Evolutionary conservation across 2,329 filamentous ascomycete genomes (phyloP).

Genomic region (Ambrosiella xylebori): DNA sequence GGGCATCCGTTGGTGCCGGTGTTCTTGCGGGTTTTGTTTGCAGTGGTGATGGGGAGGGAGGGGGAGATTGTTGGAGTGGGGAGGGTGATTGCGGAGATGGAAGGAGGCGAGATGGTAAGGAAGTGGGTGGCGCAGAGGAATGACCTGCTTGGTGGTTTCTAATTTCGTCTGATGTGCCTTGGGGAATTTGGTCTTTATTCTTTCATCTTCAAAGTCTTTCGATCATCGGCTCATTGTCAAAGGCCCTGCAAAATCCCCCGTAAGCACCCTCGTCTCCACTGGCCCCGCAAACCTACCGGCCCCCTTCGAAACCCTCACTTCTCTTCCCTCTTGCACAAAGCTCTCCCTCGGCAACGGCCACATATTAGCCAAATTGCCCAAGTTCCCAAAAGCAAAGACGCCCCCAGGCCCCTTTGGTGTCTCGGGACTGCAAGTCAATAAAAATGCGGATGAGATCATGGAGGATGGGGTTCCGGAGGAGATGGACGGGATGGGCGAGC

Average conservation of each 20-base stretch:
- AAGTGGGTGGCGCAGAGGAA: neutral
- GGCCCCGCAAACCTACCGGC: too few relatives aligned
- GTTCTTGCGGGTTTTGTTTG: neutral
- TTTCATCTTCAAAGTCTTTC: too few relatives aligned
- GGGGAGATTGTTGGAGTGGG: neutral
- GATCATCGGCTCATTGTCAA: too few relatives aligned
- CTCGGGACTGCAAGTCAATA: constrained; percentile 21
- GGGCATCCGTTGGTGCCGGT: neutral
- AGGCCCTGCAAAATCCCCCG: too few relatives aligned
- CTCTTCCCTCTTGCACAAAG: neutral
- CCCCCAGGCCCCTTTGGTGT: constrained; percentile 17
- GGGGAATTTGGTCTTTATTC: too few relatives aligned
- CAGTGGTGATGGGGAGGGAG: neutral
- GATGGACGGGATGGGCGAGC: neutral
- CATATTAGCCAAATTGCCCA: neutral
- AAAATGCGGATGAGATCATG: constrained; percentile 20
- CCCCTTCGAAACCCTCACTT: neutral
- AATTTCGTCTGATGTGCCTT: too few relatives aligned
- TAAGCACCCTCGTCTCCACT: too few relatives aligned
- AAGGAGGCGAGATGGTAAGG: neutral
- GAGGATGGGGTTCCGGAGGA: constrained; percentile 18
- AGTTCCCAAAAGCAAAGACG: neutral
- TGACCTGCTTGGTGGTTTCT: neutral
- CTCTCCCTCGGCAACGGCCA: neutral
- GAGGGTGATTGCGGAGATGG: neutral